Evolutionary conservation across 2,329 filamentous ascomycete species (phyloP).

Genomic region (Immersiporthe knoxdaviesiana): DNA sequence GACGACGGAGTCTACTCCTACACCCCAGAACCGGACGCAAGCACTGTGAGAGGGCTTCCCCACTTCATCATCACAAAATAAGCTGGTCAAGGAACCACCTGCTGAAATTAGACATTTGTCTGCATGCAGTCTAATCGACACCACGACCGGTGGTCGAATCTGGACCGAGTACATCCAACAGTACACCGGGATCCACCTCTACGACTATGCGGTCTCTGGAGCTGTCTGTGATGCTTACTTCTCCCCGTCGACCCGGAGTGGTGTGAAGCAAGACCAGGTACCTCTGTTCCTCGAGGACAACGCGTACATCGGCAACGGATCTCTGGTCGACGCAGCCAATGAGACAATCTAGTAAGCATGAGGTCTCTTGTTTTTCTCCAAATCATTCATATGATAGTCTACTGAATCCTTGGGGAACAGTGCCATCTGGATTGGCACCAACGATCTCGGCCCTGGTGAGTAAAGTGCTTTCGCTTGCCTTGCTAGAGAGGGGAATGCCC

Average conservation of each 20-base stretch:
- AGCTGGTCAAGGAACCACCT: not conserved
- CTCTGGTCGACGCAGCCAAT: slow-evolving; percentile 18
- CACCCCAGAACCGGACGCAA: slow-evolving; percentile 21
- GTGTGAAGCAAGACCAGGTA: slow-evolving; percentile 28
- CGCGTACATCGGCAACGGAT: slow-evolving; percentile 15
- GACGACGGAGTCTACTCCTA: slow-evolving; percentile 26
- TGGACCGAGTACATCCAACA: slow-evolving; percentile 31
- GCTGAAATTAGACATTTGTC: not conserved
- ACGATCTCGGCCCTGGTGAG: slow-evolving; percentile 55
- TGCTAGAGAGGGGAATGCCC: not conserved
- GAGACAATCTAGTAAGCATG: slow-evolving; percentile 27
- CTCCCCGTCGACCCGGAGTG: slow-evolving; percentile 23
- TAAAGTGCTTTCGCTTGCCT: not conserved
- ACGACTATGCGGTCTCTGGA: slow-evolving; percentile 34
- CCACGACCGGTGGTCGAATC: slow-evolving; percentile 26
- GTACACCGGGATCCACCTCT: slow-evolving; percentile 29
- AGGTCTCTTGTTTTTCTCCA: not conserved
- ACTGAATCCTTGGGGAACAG: not conserved
- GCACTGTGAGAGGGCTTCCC: slow-evolving; percentile 1
- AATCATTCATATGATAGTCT: no score
- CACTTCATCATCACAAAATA: not conserved
- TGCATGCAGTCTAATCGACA: slow-evolving; percentile 20
- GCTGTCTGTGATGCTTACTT: slow-evolving; percentile 31
- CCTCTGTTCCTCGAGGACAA: slow-evolving; percentile 30
- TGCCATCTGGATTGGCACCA: slow-evolving; percentile 65